A percentile compares a stretch with the other conserved stretches of the same genome.
Evolutionary conservation across 208 protist species (phyloP).

Genomic region (Borovskyia barvae): DNA sequence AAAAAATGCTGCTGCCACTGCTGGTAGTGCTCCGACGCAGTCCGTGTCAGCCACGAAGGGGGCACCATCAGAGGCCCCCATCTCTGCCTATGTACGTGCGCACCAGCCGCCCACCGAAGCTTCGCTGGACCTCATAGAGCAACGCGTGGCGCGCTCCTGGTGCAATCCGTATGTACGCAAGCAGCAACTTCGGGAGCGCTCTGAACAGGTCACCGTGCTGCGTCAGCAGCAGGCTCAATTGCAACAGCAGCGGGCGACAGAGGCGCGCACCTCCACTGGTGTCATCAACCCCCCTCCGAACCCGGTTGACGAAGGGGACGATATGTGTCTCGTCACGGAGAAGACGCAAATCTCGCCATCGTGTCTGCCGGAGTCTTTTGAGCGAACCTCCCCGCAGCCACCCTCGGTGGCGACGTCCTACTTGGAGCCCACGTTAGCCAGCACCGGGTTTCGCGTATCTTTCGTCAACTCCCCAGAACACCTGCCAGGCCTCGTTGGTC

Average conservation of each 20-base stretch:
- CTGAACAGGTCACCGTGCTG: constrained; percentile 3
- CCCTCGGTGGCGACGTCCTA: too few relatives aligned
- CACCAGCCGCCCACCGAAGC: not conserved
- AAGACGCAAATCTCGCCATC: too few relatives aligned
- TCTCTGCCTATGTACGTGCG: not conserved
- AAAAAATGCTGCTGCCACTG: too few relatives aligned
- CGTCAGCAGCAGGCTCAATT: constrained; percentile 8
- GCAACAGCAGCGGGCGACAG: not conserved
- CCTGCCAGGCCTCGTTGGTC: not conserved
- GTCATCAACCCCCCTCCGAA: not conserved
- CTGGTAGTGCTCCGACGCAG: not conserved
- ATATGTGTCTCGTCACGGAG: too few relatives aligned
- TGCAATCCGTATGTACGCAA: constrained; percentile 77
- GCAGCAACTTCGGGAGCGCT: constrained; percentile 26
- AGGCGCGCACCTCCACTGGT: not conserved
- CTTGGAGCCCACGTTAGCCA: too few relatives aligned
- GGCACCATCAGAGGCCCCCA: not conserved
- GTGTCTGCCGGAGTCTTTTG: too few relatives aligned
- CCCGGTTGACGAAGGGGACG: too few relatives aligned
- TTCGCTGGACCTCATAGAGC: constrained; percentile 48
- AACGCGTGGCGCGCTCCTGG: constrained; percentile 61
- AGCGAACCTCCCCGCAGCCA: not conserved
- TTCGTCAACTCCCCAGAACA: not conserved
- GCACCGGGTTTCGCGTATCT: too few relatives aligned
- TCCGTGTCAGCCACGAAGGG: not conserved